Evolutionary conservation across 23 red algal species (phyloP).

Genomic region (Agarophyton chilense): DNA sequence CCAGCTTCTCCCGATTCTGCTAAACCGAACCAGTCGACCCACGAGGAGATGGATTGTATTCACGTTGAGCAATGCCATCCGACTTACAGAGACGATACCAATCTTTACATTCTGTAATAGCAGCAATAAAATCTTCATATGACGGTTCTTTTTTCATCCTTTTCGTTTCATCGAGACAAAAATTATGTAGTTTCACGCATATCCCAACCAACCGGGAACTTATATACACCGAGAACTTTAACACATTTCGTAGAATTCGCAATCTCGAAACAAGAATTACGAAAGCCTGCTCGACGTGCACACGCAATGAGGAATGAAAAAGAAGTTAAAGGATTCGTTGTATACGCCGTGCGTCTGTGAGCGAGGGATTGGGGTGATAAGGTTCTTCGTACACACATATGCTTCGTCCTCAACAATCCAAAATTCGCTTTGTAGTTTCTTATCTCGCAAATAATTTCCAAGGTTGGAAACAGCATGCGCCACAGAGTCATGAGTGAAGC

Average conservation of each 20-base stretch:
- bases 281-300: slow-evolving; percentile 33
- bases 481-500: background rate
- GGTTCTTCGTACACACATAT: background rate
- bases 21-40: too few relatives aligned
- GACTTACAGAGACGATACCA: too few relatives aligned
- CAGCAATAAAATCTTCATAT: too few relatives aligned
- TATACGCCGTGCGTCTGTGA: background rate
- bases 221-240: background rate
- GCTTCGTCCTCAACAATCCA: slow-evolving; percentile 1
- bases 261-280: background rate
- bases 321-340: background rate
- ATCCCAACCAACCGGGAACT: background rate
- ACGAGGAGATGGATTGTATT: too few relatives aligned
- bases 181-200: background rate
- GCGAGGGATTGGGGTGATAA: background rate
- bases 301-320: background rate
- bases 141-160: too few relatives aligned
- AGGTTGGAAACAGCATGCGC: background rate
- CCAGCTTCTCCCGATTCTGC: too few relatives aligned
- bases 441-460: background rate
- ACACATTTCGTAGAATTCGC: background rate
- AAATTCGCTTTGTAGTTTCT: background rate
- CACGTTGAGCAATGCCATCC: too few relatives aligned
- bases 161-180: background rate
- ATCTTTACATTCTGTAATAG: too few relatives aligned